Evolutionary conservation across 345 rosid species (phyloP), one percentile per base, ranked within the genome.

Genomic region (Leavenworthia alabamica): DNA sequence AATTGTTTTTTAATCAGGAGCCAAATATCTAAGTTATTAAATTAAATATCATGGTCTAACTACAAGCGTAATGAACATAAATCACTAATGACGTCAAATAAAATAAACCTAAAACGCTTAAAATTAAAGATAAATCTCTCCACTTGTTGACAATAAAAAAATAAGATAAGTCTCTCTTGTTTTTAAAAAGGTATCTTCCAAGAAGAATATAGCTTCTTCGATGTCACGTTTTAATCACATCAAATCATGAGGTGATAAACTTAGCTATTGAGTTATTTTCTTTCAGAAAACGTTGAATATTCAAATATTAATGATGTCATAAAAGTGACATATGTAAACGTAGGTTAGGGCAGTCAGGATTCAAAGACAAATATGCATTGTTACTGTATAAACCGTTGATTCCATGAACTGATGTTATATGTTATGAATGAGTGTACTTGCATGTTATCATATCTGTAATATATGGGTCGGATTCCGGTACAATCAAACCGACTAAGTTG

Each of bases 171-270:
- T 29, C 41, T 63, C n/a, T 63, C 9, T 3, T n/a, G 27, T 27
- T 35, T 17, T 8, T 8, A 4, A 0, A 11, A 7, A 31, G 29
- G 48, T 27, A 16, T 49, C 15, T 28, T 58, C 20, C 35, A 46
- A 33, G 12, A 14, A 20, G 8, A 8, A 2, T 20, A 13, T 22
- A 16, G 36, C 8, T 66, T 56, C 62, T 56, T 26, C 12, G 23
- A 36, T 56, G 71, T 16, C 56, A 66, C 31, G 70, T 65, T 65
- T 53, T 54, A 51, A 51, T 51, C 48, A 57, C 58, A 63, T 62
- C 49, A 50, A 55, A 32, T 65, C 62, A 24, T 36, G 63, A 36
- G 48, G 56, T 45, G 48, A 56, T 44, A 15, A 55, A 45, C 47
- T 44, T 65, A 28, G 35, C 23, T 45, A 17, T 15, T 24, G 23